phyloP scores from a whole-genome alignment of 768 basidiomycete genomes.

The Baorangia bicolor region DNA sequence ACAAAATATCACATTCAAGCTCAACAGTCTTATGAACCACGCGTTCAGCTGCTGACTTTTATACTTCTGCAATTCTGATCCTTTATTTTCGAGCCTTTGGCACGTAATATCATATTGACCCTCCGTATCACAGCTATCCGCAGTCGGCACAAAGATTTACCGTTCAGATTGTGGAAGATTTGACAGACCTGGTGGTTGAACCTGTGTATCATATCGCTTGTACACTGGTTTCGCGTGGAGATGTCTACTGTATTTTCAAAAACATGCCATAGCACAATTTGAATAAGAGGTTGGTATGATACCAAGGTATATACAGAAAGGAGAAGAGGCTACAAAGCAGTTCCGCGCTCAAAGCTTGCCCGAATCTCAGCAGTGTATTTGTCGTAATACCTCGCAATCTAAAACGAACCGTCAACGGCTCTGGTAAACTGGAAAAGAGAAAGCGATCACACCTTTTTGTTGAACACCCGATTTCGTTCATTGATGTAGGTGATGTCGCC shows the following conservation, averaged over 20 bases:
- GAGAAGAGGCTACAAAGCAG: constrained; percentile 61
- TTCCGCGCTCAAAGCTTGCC: constrained; percentile 96
- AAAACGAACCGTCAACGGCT: constrained; percentile 2
- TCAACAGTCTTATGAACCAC: constrained; percentile 47
- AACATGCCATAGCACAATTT: constrained; percentile 6
- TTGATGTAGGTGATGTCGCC: constrained; percentile 99
- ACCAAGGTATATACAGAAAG: constrained; percentile 13
- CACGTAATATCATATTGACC: neutral
- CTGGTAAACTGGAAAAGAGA: neutral
- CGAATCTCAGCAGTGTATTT: constrained; percentile 96
- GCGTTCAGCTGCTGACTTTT: constrained; percentile 41
- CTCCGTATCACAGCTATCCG: neutral
- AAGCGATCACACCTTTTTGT: constrained; percentile 73
- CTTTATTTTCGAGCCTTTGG: neutral
- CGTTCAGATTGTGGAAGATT: neutral
- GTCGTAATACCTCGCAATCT: constrained; percentile 96
- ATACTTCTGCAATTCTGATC: constrained; percentile 47
- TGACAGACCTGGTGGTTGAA: neutral
- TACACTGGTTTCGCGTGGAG: neutral
- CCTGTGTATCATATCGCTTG: no score
- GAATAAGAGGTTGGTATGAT: constrained; percentile 1
- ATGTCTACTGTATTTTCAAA: constrained; percentile 3
- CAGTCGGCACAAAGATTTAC: neutral
- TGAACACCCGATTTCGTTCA: constrained; percentile 96
- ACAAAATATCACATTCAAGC: constrained; percentile 44